Percentiles rank a stretch among this genome's conserved stretches.
phyloP scores from a whole-genome alignment of 441 rosid genomes.

The Macaranga tanarius region DNA sequence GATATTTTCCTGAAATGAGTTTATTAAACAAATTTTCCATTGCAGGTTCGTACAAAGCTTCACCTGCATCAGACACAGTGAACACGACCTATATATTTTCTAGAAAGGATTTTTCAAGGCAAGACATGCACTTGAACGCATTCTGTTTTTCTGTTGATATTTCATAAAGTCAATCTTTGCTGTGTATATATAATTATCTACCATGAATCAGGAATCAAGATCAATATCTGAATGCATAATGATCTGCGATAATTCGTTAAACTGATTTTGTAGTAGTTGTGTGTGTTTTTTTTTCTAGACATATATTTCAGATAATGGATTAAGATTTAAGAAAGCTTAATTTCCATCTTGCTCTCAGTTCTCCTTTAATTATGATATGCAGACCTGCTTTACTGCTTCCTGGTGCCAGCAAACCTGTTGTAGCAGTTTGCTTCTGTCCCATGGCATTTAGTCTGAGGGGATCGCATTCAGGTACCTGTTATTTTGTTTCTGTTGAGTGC shows the following conservation, averaged over 20 bases:
- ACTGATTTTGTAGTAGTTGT: not conserved
- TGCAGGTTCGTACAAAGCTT: constrained; percentile 71
- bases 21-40: constrained; percentile 11
- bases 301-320: not conserved
- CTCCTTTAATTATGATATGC: constrained; percentile 26
- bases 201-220: not conserved
- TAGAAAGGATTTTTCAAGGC: constrained; percentile 89
- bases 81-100: constrained; percentile 83
- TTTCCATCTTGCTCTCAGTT: constrained; percentile 1
- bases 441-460: constrained; percentile 57
- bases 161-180: not conserved
- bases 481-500: constrained; percentile 1
- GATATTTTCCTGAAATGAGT: not conserved
- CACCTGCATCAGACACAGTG: constrained; percentile 57
- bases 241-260: not conserved
- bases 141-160: constrained; percentile 15
- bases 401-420: constrained; percentile 79
- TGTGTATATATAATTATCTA: not conserved
- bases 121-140: constrained; percentile 27
- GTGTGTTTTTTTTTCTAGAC: not conserved
- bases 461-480: constrained; percentile 51
- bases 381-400: constrained; percentile 92
- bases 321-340: not conserved
- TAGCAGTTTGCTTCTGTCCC: constrained; percentile 88
- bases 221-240: not conserved